These are phyloP conservation scores for Labyrinthula sp. DNA, from an alignment of 352 stramenopile genomes.

Conservation along the genomic window DNA sequence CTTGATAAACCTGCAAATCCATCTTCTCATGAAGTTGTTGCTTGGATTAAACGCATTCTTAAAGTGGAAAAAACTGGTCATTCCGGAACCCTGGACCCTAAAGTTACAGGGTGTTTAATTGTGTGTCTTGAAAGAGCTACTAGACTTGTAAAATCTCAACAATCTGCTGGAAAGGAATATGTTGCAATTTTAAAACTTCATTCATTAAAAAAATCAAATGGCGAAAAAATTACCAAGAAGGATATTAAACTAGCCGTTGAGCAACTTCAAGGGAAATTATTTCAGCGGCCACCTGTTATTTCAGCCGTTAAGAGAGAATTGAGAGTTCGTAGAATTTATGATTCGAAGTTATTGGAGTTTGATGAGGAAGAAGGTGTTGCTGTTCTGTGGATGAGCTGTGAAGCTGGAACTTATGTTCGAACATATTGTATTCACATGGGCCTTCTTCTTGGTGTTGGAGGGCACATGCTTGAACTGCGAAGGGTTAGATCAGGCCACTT, in stretches of 20 bases:
- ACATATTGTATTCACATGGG: slow-evolving; percentile 98
- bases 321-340: slow-evolving; percentile 97
- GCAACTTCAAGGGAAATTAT: slow-evolving; percentile 95
- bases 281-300: slow-evolving; percentile 97
- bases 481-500: slow-evolving; percentile 84
- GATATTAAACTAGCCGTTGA: slow-evolving; percentile 82
- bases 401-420: slow-evolving; percentile 98
- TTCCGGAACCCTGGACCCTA: slow-evolving; percentile 94
- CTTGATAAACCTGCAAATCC: slow-evolving; percentile 99
- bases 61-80: slow-evolving; percentile 99
- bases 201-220: slow-evolving; percentile 66
- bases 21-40: slow-evolving; percentile 95
- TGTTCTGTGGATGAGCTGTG: slow-evolving; percentile 59
- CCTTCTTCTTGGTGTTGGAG: slow-evolving; percentile 81
- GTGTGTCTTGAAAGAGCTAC: slow-evolving; percentile 98
- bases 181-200: slow-evolving; percentile 92
- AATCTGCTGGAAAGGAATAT: slow-evolving; percentile 97
- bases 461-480: slow-evolving; percentile 98
- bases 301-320: slow-evolving; percentile 97
- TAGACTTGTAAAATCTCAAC: slow-evolving; percentile 68
- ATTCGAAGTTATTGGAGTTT: slow-evolving; percentile 95
- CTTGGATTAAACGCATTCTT: slow-evolving; percentile 98
- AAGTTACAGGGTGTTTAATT: slow-evolving; percentile 98
- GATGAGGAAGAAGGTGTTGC: slow-evolving; percentile 88
- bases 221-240: no score